Percentiles rank a stretch among this genome's conserved stretches.
phyloP scores from a whole-genome alignment of 208 protist genomes.

The Leishmania amazonensis region DNA sequence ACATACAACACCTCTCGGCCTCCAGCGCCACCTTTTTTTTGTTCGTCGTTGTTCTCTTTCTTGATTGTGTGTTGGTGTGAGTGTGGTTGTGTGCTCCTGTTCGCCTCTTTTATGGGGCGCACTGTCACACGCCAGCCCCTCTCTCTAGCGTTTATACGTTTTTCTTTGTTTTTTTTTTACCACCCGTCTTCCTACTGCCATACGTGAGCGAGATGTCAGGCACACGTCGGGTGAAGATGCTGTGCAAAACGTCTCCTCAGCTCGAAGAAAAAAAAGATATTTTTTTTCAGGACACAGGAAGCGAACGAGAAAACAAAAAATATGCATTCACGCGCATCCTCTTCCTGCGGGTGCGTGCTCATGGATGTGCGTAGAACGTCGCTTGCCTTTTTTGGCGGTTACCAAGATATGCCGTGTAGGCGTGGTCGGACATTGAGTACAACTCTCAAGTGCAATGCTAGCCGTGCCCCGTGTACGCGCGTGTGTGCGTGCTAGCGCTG shows the following conservation, averaged over 20 bases:
- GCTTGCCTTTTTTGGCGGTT: not conserved
- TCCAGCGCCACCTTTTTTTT: no score
- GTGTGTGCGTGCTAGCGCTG: not conserved
- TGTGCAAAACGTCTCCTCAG: not conserved
- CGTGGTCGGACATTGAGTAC: not conserved
- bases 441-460: not conserved
- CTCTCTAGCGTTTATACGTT: not conserved
- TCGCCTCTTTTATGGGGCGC: no score
- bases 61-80: no score
- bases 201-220: not conserved
- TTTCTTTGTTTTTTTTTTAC: not conserved
- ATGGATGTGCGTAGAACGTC: not conserved
- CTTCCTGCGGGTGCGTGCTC: not conserved
- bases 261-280: not conserved
- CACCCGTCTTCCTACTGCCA: conserved; percentile 5
- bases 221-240: not conserved
- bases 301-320: not conserved
- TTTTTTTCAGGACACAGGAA: not conserved
- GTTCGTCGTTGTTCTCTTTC: no score
- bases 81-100: no score
- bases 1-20: no score
- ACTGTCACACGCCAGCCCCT: not conserved
- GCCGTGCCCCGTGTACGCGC: not conserved
- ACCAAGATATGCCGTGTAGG: not conserved
- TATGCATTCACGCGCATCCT: not conserved